Percentiles rank a stretch among this genome's conserved stretches.
Evolutionary conservation across 352 stramenopile species (phyloP).

Genomic region (Aphanomyces euteiches): DNA sequence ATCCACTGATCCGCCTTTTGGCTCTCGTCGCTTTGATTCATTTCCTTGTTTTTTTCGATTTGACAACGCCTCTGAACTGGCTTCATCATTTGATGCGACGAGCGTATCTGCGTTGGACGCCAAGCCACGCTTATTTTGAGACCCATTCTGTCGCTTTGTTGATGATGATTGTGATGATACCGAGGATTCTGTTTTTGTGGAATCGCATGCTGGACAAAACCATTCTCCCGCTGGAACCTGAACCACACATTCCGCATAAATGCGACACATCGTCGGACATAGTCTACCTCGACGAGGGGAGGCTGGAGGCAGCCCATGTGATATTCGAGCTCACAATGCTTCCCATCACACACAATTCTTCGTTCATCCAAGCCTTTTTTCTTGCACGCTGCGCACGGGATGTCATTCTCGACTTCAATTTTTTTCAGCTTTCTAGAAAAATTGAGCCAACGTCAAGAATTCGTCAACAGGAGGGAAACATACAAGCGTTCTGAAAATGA

Average conservation of each 20-base stretch:
- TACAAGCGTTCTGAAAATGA: constrained; percentile 82
- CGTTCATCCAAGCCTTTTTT: constrained; percentile 75
- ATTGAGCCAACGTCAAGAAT: too few relatives aligned
- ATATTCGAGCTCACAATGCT: constrained; percentile 78
- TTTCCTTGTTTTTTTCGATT: not conserved
- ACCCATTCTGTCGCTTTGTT: not conserved
- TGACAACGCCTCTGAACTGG: not conserved
- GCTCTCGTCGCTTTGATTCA: not conserved
- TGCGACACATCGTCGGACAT: not conserved
- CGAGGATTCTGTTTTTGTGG: constrained; percentile 29
- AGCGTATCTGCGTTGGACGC: too few relatives aligned
- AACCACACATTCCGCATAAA: not conserved
- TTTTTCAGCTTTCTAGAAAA: constrained; percentile 60
- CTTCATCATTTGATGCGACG: not conserved
- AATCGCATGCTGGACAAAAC: constrained; percentile 62
- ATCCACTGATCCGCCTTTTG: not conserved
- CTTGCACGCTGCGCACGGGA: constrained; percentile 80
- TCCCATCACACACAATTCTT: constrained; percentile 79
- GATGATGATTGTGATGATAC: not conserved
- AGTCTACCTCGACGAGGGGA: constrained; percentile 39
- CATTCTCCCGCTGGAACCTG: constrained; percentile 63
- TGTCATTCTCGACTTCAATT: constrained; percentile 52
- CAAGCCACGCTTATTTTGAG: too few relatives aligned
- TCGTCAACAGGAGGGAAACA: constrained; percentile 30
- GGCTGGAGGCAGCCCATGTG: constrained; percentile 81